These are phyloP conservation scores for Chaetomium sp. DNA, from an alignment of 2,329 filamentous ascomycete genomes.

Conservation along the genomic window DNA sequence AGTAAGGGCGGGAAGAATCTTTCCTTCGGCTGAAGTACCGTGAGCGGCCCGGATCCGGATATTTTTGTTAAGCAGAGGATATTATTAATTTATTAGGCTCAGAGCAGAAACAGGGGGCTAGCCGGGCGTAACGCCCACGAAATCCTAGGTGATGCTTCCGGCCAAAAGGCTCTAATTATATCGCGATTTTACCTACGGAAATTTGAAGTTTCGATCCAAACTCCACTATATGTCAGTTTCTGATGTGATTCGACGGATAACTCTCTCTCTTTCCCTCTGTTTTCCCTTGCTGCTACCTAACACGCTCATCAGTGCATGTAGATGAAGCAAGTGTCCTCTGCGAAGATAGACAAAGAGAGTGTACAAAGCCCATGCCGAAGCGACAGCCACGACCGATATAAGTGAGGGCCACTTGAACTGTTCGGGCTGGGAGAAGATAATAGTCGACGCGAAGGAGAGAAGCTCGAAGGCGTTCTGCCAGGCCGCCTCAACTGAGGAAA, in stretches of 20 bases:
- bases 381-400: not conserved
- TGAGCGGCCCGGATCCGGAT: too few relatives aligned
- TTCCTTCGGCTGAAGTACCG: too few relatives aligned
- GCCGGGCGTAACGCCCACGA: not conserved
- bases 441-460: constrained; percentile 48
- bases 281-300: not conserved
- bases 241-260: not conserved
- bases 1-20: too few relatives aligned
- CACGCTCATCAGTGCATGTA: not conserved
- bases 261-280: not conserved
- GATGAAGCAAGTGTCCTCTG: not conserved
- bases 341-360: not conserved
- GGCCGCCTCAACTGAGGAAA: constrained; percentile 61
- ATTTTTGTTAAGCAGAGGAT: too few relatives aligned
- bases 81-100: too few relatives aligned
- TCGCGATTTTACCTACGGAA: not conserved
- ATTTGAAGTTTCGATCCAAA: not conserved
- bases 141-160: not conserved
- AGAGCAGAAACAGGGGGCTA: too few relatives aligned
- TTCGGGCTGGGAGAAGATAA: constrained; percentile 51
- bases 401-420: constrained; percentile 57
- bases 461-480: constrained; percentile 67
- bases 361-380: constrained; percentile 11
- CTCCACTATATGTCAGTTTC: not conserved
- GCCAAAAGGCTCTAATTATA: not conserved